A percentile compares a stretch with the other conserved stretches of the same genome.
Evolutionary conservation across 2,329 filamentous ascomycete species (phyloP).

Genomic region (Rutstroemia sp.): DNA sequence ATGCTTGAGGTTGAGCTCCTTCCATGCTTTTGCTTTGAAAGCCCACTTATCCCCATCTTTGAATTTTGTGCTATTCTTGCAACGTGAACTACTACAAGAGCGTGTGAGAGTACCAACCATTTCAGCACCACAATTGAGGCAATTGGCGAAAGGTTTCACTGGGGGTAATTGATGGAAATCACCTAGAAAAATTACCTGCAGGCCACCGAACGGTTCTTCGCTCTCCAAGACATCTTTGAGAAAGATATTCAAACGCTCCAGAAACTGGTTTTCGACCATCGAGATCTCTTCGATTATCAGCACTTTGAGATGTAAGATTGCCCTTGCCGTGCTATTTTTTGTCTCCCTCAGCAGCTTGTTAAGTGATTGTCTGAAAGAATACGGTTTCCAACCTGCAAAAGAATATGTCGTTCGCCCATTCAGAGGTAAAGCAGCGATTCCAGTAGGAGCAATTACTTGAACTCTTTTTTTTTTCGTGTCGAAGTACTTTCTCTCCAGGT

Average conservation of each 20-base stretch:
- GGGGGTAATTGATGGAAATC: conserved; percentile 28
- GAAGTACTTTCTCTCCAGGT: background rate
- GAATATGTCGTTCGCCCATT: conserved; percentile 23
- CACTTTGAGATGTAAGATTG: conserved; percentile 12
- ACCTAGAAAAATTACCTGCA: conserved; percentile 25
- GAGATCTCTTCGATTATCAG: conserved; percentile 26
- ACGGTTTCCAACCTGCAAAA: conserved; percentile 23
- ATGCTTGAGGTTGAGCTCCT: conserved; percentile 15
- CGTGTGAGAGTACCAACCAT: conserved; percentile 8
- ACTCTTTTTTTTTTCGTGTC: background rate
- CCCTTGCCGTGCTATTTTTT: conserved; percentile 2
- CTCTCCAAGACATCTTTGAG: conserved; percentile 13
- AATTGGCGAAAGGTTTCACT: conserved; percentile 23
- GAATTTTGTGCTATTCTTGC: conserved; percentile 4
- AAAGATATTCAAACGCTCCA: conserved; percentile 21
- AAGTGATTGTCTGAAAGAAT: conserved; percentile 17
- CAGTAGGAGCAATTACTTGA: conserved; percentile 24
- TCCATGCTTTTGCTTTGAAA: conserved; percentile 23
- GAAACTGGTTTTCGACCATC: conserved; percentile 25
- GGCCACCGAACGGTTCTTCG: conserved; percentile 20
- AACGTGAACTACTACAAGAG: conserved; percentile 8
- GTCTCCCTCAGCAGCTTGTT: background rate
- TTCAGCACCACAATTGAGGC: conserved; percentile 19
- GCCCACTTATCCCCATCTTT: conserved; percentile 23
- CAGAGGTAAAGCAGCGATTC: conserved; percentile 24